These are phyloP conservation scores for Oropetium thomaeum DNA, from an alignment of 176 grass and related monocot species.

Conservation along the genomic window DNA sequence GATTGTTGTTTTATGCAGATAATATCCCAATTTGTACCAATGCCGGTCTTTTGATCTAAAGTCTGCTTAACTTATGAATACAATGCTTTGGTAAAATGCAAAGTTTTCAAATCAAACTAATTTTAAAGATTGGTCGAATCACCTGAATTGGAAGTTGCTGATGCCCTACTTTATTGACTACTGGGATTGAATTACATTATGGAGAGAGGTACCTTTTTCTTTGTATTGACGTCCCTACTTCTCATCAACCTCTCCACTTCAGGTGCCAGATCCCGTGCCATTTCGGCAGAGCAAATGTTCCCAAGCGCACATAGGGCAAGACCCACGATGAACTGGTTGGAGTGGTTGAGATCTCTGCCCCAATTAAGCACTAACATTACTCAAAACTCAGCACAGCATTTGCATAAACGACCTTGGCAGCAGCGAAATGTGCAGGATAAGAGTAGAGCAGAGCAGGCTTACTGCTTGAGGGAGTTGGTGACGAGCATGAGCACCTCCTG, in stretches of 20 bases:
- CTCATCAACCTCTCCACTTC: constrained; percentile 87
- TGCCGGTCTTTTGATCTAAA: neutral
- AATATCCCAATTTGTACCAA: neutral
- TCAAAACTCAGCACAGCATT: constrained; percentile 41
- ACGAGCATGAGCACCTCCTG: constrained; percentile 99
- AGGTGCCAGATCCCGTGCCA: constrained; percentile 93
- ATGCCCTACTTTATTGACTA: neutral
- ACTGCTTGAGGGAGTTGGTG: constrained; percentile 99
- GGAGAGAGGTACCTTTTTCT: constrained; percentile 69
- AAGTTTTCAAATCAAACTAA: neutral
- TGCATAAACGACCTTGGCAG: neutral
- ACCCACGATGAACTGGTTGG: constrained; percentile 90
- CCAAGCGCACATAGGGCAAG: constrained; percentile 90
- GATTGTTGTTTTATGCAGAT: neutral
- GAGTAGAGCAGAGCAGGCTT: constrained; percentile 26
- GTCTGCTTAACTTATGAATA: neutral
- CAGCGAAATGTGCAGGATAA: neutral
- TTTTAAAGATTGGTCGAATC: too few species aligned
- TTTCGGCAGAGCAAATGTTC: constrained; percentile 97
- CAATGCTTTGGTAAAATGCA: neutral
- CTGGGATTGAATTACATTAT: neutral
- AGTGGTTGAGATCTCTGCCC: constrained; percentile 92
- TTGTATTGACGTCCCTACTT: constrained; percentile 78
- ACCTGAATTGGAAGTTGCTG: neutral
- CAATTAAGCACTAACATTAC: constrained; percentile 42